Base-by-base conservation (phyloP, 1,284 basidiomycete species). In the Ceratobasidium sp. region DNA sequence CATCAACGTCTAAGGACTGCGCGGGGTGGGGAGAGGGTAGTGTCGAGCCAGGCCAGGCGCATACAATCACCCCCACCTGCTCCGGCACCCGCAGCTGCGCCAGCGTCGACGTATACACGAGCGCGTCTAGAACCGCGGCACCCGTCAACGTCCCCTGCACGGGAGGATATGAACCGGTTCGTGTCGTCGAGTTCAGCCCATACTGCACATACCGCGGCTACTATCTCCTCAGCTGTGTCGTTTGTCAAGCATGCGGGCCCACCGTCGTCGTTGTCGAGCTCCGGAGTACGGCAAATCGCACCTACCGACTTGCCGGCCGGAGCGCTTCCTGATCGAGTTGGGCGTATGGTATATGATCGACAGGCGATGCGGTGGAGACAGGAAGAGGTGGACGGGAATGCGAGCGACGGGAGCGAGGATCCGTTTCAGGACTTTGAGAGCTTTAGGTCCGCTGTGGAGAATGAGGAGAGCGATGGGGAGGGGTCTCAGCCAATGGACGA, bases 371-470 rank as follows among this genome's bases (percentile, higher is more conserved):
- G 87, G 75, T 98, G 95, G 95, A 88, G 95, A 59, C 91, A 90
- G 80, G 88, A 86, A 21, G 79, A 75, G 61, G 79, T 77, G 38
- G 84, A 79, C 74, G 87, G 83, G 66, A 76, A 74, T 67, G 79
- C 76, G 74, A 78, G 74, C 70, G 84, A 80, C 75, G 87, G 87
- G 72, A 94, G 91, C 77, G 92, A 91, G 75, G 94, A 95, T 82
- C 90, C 92, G 21, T 96, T 96, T 81, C 87, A 87, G 57, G 94
- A 95, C 76, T 91, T 96, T 73, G 94, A 96, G 79, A 94, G 93
- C 77, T 80, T 94, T 26, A 14, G 32, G 46, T 63, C 62, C 7
- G 59, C 66, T 46, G 78, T 76, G 30, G 79, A 75, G 21, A 79
- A 77, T 7, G 47, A 74, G 21, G 63, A 70, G 38, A 41, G 82